These are phyloP conservation scores for Alternaria sp. DNA, from an alignment of 2,329 filamentous ascomycete genomes.

Conservation along the genomic window DNA sequence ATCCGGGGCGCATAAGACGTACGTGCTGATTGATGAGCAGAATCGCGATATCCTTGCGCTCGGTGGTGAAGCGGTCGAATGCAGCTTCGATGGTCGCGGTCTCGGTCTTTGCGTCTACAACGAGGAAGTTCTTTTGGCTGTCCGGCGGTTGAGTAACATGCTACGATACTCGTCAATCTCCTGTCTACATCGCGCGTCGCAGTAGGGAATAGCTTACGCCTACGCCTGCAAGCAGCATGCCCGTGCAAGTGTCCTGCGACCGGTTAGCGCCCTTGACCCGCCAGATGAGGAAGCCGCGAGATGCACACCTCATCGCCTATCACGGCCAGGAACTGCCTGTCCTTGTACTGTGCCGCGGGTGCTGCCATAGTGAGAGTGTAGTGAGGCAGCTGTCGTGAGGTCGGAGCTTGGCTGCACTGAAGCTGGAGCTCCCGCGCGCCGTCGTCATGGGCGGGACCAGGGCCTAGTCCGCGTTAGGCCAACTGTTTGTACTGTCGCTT, in stretches of 20 bases:
- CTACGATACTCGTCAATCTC: constrained; percentile 55
- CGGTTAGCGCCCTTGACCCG: constrained; percentile 17
- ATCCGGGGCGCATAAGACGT: constrained; percentile 32
- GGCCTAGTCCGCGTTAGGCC: constrained; percentile 29
- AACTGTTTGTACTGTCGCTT: constrained; percentile 25
- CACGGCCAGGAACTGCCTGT: constrained; percentile 94
- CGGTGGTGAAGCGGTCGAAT: constrained; percentile 85
- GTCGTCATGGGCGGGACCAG: constrained; percentile 34
- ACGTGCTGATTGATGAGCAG: constrained; percentile 98
- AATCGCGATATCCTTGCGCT: constrained; percentile 96
- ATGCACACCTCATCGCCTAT: constrained; percentile 87
- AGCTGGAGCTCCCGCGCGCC: constrained; percentile 10
- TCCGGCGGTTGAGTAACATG: constrained; percentile 90
- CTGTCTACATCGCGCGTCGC: not conserved
- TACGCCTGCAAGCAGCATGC: constrained; percentile 91
- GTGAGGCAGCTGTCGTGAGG: constrained; percentile 24
- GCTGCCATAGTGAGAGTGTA: constrained; percentile 60
- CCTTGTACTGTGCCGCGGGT: constrained; percentile 67
- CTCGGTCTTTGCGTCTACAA: constrained; percentile 94
- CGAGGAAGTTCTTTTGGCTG: constrained; percentile 95
- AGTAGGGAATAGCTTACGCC: constrained; percentile 67
- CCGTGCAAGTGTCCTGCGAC: constrained; percentile 88
- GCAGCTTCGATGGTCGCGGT: constrained; percentile 84
- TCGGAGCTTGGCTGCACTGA: constrained; percentile 23
- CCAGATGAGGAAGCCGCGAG: not conserved